Evolutionary conservation across 2,329 filamentous ascomycete species (phyloP).

Genomic region (Curvularia eragrostidis): DNA sequence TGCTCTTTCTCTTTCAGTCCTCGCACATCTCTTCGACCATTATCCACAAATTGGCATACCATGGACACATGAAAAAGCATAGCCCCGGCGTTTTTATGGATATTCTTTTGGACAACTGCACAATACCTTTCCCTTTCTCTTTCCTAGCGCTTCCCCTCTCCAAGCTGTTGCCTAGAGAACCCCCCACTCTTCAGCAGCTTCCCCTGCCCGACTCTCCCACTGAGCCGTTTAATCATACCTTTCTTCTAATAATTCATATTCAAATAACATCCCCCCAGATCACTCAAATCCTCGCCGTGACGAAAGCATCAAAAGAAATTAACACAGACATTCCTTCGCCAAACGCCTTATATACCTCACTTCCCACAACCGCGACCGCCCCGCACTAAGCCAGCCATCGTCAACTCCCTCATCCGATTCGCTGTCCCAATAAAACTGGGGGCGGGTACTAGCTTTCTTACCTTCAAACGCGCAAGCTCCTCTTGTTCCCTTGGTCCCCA

Average conservation of each 20-base stretch:
- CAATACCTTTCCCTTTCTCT: not conserved
- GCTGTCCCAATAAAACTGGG: not conserved
- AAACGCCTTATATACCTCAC: not conserved
- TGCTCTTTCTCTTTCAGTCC: not conserved
- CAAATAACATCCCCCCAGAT: not conserved
- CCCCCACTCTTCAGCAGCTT: not conserved
- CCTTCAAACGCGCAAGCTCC: not conserved
- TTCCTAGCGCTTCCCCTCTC: not conserved
- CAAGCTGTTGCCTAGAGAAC: not conserved
- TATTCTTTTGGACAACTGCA: not conserved
- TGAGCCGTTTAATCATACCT: not conserved
- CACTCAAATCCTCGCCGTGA: not conserved
- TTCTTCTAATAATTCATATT: not conserved
- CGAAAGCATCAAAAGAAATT: not conserved
- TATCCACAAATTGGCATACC: constrained; percentile 14
- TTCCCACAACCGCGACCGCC: not conserved
- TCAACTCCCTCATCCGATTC: not conserved
- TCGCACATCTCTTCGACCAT: not conserved
- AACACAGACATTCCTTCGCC: not conserved
- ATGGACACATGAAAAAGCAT: constrained; percentile 14
- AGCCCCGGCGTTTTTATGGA: constrained; percentile 7
- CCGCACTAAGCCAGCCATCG: not conserved
- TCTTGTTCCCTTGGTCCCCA: not conserved
- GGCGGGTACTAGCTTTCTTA: not conserved
- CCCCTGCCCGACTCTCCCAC: not conserved